phyloP scores from a whole-genome alignment of 2,329 filamentous ascomycete genomes.

The Didymella segeticola region DNA sequence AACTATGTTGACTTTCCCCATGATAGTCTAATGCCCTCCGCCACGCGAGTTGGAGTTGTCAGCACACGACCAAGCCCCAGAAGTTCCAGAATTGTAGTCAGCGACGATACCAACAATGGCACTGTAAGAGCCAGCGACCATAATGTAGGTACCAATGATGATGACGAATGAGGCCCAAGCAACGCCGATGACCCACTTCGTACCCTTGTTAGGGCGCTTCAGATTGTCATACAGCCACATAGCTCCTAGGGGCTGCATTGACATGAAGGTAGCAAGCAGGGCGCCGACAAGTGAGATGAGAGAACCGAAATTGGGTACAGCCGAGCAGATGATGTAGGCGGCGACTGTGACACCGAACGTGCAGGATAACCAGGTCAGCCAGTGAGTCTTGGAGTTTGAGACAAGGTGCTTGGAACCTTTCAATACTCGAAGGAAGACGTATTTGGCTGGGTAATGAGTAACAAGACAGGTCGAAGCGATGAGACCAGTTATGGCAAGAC shows the following conservation, averaged over 20 bases:
- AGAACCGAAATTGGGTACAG: constrained; percentile 8
- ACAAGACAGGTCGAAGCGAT: constrained; percentile 1
- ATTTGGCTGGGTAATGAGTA: constrained; percentile 56
- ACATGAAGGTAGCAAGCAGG: constrained; percentile 13
- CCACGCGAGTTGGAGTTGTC: constrained; percentile 12
- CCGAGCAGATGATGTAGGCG: constrained; percentile 11
- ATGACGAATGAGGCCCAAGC: too few species aligned
- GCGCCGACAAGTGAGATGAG: constrained; percentile 11
- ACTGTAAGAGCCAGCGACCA: too few species aligned
- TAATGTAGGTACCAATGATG: too few species aligned
- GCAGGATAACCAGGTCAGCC: constrained; percentile 61
- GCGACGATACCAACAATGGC: neutral
- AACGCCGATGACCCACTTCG: neutral
- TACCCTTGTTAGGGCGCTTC: constrained; percentile 1
- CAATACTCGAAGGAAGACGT: constrained; percentile 63
- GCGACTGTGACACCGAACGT: constrained; percentile 37
- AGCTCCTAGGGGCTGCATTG: constrained; percentile 10
- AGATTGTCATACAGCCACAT: constrained; percentile 20
- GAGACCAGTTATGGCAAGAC: constrained; percentile 51
- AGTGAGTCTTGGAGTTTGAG: constrained; percentile 58
- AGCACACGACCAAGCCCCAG: constrained; percentile 11
- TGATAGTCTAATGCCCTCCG: too few species aligned
- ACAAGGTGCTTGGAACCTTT: constrained; percentile 60
- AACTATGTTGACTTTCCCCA: too few species aligned
- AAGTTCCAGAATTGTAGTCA: constrained; percentile 3